These are phyloP conservation scores for Daldinia bambusicola DNA, from an alignment of 495 filamentous ascomycete genomes.

Conservation along the genomic window DNA sequence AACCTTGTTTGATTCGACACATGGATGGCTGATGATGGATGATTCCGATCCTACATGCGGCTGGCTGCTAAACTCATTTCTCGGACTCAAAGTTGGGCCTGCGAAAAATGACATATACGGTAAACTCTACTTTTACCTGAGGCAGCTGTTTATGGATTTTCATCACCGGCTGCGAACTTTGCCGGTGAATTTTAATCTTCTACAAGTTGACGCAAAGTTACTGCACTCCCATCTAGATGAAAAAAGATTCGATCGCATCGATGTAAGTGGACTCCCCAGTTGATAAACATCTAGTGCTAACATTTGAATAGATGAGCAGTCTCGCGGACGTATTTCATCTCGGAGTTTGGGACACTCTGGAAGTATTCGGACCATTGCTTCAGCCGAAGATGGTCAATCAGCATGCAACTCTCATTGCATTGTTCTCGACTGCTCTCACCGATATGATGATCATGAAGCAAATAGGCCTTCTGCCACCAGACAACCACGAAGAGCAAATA, in stretches of 20 bases:
- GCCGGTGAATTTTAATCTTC: not conserved
- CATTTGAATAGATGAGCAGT: constrained; percentile 1
- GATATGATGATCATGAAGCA: not conserved
- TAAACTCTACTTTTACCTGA: constrained; percentile 46
- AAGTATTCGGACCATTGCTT: constrained; percentile 8
- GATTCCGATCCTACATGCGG: constrained; percentile 32
- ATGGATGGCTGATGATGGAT: constrained; percentile 27
- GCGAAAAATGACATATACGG: constrained; percentile 47
- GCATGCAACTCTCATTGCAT: constrained; percentile 41
- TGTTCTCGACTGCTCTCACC: not conserved
- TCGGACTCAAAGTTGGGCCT: constrained; percentile 11
- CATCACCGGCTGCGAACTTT: constrained; percentile 7
- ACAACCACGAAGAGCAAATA: not conserved
- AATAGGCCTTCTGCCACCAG: not conserved
- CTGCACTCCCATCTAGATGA: constrained; percentile 8
- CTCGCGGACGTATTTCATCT: not conserved
- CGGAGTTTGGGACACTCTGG: not conserved
- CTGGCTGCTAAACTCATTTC: constrained; percentile 43
- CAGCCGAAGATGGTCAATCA: constrained; percentile 23
- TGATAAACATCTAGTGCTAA: not conserved
- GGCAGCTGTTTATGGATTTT: constrained; percentile 29
- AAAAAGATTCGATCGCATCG: constrained; percentile 32
- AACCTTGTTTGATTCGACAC: constrained; percentile 19
- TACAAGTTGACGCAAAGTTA: not conserved
- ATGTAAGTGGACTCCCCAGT: constrained; percentile 13